Evolutionary conservation across 805 yeast genomes (phyloP), one percentile per base, ranked within the genome.

Genomic region (Candida ipomoeae): DNA sequence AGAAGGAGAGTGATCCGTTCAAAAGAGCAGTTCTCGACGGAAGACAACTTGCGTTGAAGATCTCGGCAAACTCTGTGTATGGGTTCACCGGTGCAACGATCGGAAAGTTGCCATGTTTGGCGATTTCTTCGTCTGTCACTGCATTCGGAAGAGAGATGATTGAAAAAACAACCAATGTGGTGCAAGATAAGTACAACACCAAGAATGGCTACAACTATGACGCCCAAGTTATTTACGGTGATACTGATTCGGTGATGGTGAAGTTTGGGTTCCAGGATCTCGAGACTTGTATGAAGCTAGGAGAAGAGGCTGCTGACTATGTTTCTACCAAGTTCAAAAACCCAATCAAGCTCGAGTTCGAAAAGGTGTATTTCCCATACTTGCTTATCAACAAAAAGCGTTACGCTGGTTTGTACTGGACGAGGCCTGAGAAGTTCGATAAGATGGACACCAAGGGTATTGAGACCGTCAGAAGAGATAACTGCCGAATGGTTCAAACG

Each of bases 11-110:
- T 0, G 99, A 94, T 67, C 96, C 98, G 0, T 95, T 94, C 72
- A 90, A 82, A 64, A 80, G 88, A 58, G 96, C 90, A 62, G 98
- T 94, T 33, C 77, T 95, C 44, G 95, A 94, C 66, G 99, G 99
- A 76, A 81, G 99, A 66, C 99, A 94, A 69, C 75, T 94, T 61
- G 99, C 99, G 0, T 75, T 94, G 64, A 94, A 94, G 63, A 89
- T 94, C 46, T 90, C 97, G 11, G 99, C 99, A 1, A 94, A 94
- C 67, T 95, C 99, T 1, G 99, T 94, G 5, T 94, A 94, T 66
- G 99, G 99, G 44, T 95, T 94, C 69, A 94, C 99, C 0, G 99
- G 99, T 68, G 99, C 99, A 1, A 94, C 98, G 0, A 85, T 92
- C 42, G 99, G 99, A 48, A 92, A 94, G 63, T 76, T 94, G 48